Percentiles rank a stretch among this genome's conserved stretches.
phyloP scores from a whole-genome alignment of 2,329 filamentous ascomycete genomes.

The Salinomyces thailandicus region DNA sequence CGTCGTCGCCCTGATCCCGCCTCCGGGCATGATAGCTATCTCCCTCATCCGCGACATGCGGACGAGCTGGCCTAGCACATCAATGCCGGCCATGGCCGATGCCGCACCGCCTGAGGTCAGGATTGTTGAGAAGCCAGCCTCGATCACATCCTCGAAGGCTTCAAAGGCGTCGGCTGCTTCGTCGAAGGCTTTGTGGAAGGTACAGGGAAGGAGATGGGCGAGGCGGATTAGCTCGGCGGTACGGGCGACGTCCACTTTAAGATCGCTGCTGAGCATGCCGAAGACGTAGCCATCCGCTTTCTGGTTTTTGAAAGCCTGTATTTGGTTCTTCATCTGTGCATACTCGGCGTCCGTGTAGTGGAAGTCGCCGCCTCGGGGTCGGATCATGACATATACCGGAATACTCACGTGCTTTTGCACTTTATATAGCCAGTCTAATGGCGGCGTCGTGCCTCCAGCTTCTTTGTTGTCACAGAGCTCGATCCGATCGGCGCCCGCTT shows the following conservation, averaged over 20 bases:
- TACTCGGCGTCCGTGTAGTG: slow-evolving; percentile 34
- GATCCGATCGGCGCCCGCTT: slow-evolving; percentile 39
- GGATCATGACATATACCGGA: slow-evolving; percentile 45
- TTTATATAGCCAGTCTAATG: slow-evolving; percentile 16
- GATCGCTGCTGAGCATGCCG: slow-evolving; percentile 32
- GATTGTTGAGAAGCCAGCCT: slow-evolving; percentile 37
- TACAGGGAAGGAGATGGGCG: slow-evolving; percentile 37
- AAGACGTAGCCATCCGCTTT: slow-evolving; percentile 45
- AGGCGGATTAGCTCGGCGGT: slow-evolving; percentile 34
- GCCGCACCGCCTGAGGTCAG: slow-evolving; percentile 39
- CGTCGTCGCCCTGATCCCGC: slow-evolving; percentile 40
- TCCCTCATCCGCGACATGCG: slow-evolving; percentile 18
- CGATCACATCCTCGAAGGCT: slow-evolving; percentile 30
- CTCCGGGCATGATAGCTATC: slow-evolving; percentile 41
- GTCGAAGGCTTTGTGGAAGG: slow-evolving; percentile 48
- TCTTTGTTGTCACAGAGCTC: slow-evolving; percentile 38
- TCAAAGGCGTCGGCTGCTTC: slow-evolving; percentile 22
- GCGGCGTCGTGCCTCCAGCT: slow-evolving; percentile 35
- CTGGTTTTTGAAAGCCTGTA: slow-evolving; percentile 26
- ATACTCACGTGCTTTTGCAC: slow-evolving; percentile 23
- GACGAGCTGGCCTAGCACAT: slow-evolving; percentile 25
- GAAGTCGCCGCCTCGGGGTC: slow-evolving; percentile 40
- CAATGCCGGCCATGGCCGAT: slow-evolving; percentile 27
- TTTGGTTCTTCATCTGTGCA: slow-evolving; percentile 32
- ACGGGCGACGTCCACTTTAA: slow-evolving; percentile 31